A percentile compares a stretch with the other conserved stretches of the same genome.
Evolutionary conservation across 2,329 filamentous ascomycete species (phyloP).

Genomic region (Colletotrichum sp.): DNA sequence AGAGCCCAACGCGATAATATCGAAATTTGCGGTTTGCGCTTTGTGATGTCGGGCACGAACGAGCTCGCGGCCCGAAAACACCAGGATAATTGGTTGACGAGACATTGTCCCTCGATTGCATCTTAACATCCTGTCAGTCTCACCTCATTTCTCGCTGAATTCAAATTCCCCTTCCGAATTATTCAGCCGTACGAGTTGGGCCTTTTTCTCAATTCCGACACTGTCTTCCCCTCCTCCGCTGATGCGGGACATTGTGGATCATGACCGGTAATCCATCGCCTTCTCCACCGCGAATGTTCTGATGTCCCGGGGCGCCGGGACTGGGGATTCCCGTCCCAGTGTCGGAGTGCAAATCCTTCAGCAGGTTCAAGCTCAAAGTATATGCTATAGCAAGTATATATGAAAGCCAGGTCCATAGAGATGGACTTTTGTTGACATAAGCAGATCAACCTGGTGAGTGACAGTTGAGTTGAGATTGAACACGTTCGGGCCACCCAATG

Average conservation of each 20-base stretch:
- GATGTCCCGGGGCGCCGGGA: background rate
- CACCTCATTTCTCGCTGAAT: background rate
- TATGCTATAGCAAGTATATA: background rate
- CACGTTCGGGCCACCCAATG: no score
- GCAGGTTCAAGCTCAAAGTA: background rate
- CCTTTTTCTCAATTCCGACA: background rate
- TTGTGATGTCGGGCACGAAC: background rate
- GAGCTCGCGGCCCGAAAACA: background rate
- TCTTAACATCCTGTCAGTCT: background rate
- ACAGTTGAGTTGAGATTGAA: background rate
- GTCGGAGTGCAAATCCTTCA: background rate
- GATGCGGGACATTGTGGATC: background rate
- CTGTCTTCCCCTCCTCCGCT: background rate
- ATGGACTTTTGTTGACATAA: background rate
- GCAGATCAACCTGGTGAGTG: background rate
- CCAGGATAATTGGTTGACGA: background rate
- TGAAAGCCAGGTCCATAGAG: background rate
- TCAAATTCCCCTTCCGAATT: background rate
- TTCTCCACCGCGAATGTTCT: background rate
- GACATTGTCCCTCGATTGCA: background rate
- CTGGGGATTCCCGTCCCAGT: background rate
- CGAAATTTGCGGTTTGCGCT: background rate
- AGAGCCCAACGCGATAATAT: background rate
- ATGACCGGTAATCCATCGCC: background rate
- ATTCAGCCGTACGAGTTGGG: background rate